Percentiles rank a stretch among this genome's conserved stretches.
These are phyloP conservation scores for Agrocybe pediades DNA, from an alignment of 768 basidiomycete species.

Conservation along the genomic window DNA sequence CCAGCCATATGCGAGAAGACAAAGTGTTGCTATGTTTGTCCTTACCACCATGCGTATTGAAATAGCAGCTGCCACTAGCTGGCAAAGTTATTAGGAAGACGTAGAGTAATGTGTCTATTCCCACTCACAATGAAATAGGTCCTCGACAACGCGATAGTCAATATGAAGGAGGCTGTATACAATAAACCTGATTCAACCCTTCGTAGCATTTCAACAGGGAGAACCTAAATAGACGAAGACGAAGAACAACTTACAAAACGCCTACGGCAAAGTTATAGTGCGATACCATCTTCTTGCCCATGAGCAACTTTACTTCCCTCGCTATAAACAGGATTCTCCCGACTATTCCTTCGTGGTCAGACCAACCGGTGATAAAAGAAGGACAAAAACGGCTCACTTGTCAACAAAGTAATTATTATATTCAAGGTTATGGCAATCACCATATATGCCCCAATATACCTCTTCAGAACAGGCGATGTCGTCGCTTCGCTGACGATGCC, in stretches of 20 bases:
- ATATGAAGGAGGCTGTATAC: slow-evolving; percentile 17
- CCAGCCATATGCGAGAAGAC: neutral
- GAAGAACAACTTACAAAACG: slow-evolving; percentile 24
- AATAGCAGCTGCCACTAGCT: slow-evolving; percentile 22
- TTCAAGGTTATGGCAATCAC: slow-evolving; percentile 17
- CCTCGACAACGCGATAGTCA: slow-evolving; percentile 14
- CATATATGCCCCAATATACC: slow-evolving; percentile 18
- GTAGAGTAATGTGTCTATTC: no score
- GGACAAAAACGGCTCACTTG: slow-evolving; percentile 12
- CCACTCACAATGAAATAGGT: slow-evolving; percentile 22
- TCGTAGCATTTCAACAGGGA: neutral
- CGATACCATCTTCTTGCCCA: slow-evolving; percentile 20
- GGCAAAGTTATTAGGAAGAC: no score
- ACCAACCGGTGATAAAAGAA: neutral
- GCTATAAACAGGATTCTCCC: slow-evolving; percentile 32
- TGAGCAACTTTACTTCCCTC: slow-evolving; percentile 21
- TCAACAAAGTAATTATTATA: slow-evolving; percentile 21
- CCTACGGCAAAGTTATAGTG: slow-evolving; percentile 26
- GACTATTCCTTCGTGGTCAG: slow-evolving; percentile 15
- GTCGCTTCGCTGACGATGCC: slow-evolving; percentile 22
- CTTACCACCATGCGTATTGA: slow-evolving; percentile 22
- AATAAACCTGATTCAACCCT: slow-evolving; percentile 26
- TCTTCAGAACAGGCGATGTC: slow-evolving; percentile 8
- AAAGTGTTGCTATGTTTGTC: neutral
- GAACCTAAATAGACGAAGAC: neutral